These are phyloP conservation scores for Ambrosiella cleistominuta DNA, from an alignment of 2,329 filamentous ascomycete genomes.

Conservation along the genomic window DNA sequence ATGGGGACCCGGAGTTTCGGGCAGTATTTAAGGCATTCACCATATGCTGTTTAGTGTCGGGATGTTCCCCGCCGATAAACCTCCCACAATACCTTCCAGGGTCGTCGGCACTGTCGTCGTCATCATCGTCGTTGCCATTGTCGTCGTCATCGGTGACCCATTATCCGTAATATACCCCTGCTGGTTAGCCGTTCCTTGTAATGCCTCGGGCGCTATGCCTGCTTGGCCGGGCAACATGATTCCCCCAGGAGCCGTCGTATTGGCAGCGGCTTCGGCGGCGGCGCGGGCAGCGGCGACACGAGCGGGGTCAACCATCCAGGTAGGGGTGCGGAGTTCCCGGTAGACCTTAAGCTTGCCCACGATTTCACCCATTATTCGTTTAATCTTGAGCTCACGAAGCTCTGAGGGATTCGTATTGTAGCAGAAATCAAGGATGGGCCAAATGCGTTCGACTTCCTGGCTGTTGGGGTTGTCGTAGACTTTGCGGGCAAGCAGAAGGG, in stretches of 20 bases:
- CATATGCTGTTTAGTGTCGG: not conserved
- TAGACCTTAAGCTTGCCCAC: constrained; percentile 12
- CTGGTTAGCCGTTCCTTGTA: not conserved
- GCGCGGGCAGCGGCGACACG: not conserved
- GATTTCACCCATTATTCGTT: constrained; percentile 25
- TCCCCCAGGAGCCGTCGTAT: not conserved
- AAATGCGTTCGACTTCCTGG: constrained; percentile 46
- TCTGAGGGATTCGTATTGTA: constrained; percentile 40
- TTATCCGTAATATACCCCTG: not conserved
- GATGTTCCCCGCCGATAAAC: not conserved
- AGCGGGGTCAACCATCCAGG: constrained; percentile 1
- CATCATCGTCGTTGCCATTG: too few species aligned
- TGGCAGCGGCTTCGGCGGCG: not conserved
- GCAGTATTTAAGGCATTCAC: too few species aligned
- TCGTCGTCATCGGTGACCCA: too few species aligned
- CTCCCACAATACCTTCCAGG: too few species aligned
- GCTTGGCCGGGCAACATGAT: not conserved
- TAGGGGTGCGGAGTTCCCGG: constrained; percentile 10
- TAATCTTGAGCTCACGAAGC: constrained; percentile 25
- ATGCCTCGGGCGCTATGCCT: too few species aligned
- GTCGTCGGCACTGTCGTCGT: too few species aligned
- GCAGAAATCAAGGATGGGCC: constrained; percentile 54
- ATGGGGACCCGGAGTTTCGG: too few species aligned
- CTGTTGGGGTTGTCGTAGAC: constrained; percentile 40
- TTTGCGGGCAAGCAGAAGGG: constrained; percentile 51